A percentile compares a stretch with the other conserved stretches of the same genome.
Conservation (phyloP, 768 basidiomycete species). For the Boletellus sp. region DNA sequence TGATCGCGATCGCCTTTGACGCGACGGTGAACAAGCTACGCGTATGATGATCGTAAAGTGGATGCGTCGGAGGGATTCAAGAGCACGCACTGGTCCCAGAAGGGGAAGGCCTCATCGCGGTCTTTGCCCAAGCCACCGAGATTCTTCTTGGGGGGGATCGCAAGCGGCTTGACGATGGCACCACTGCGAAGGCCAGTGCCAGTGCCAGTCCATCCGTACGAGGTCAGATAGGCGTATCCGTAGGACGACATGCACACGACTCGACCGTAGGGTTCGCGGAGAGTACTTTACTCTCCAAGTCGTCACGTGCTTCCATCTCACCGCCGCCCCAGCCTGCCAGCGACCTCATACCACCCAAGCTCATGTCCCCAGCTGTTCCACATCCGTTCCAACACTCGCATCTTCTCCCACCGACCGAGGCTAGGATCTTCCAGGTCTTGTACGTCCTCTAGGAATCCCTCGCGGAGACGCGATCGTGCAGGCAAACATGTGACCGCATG, state of each 20-base stretch:
- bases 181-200: slow-evolving; percentile 84
- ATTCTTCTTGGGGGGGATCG: slow-evolving; percentile 79
- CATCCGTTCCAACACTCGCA: slow-evolving; percentile 78
- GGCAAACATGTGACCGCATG: slow-evolving; percentile 62
- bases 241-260: slow-evolving; percentile 21
- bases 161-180: slow-evolving; percentile 71
- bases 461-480: slow-evolving; percentile 54
- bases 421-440: slow-evolving; percentile 74
- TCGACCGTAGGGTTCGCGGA: too few species aligned
- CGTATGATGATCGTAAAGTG: not conserved
- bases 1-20: slow-evolving; percentile 77
- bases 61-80: not conserved
- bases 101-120: slow-evolving; percentile 91
- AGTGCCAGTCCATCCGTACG: slow-evolving; percentile 87
- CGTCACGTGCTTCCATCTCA: slow-evolving; percentile 10
- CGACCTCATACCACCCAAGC: slow-evolving; percentile 55
- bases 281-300: too few species aligned
- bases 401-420: slow-evolving; percentile 66
- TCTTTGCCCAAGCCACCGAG: slow-evolving; percentile 89
- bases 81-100: slow-evolving; percentile 91
- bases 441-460: slow-evolving; percentile 84
- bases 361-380: slow-evolving; percentile 80
- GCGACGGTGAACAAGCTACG: slow-evolving; percentile 69
- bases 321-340: slow-evolving; percentile 5
- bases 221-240: slow-evolving; percentile 64